A percentile compares a stretch with the other conserved stretches of the same genome.
These are phyloP conservation scores for Exophiala mesophila DNA, from an alignment of 2,329 filamentous ascomycete genomes.

Conservation along the genomic window DNA sequence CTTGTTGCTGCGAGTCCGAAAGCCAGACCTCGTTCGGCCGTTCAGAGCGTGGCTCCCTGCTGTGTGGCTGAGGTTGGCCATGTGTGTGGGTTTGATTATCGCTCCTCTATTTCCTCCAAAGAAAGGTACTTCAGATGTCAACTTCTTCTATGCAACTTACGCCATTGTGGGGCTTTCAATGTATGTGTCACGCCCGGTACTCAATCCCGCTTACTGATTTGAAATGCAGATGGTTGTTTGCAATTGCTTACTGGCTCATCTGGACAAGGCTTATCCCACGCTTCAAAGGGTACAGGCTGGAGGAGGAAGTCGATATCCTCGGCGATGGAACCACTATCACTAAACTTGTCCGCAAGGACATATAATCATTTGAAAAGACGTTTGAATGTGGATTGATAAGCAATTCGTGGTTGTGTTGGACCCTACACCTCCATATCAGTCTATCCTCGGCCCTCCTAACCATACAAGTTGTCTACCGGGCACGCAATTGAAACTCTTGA, in stretches of 20 bases:
- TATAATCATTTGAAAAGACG: slow-evolving; percentile 14
- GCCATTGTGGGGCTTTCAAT: slow-evolving; percentile 46
- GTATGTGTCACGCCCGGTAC: slow-evolving; percentile 31
- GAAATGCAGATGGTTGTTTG: slow-evolving; percentile 50
- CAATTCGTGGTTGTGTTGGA: slow-evolving; percentile 2
- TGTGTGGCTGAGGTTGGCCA: slow-evolving; percentile 50
- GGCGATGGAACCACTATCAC: slow-evolving; percentile 65
- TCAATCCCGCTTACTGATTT: slow-evolving; percentile 11
- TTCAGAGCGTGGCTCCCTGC: slow-evolving; percentile 62
- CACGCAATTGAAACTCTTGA: slow-evolving; percentile 14
- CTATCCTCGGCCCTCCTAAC: no score
- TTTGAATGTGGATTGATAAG: slow-evolving; percentile 20
- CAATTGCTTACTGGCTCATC: slow-evolving; percentile 62
- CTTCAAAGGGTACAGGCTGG: slow-evolving; percentile 56
- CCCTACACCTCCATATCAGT: no score
- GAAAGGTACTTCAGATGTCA: slow-evolving; percentile 42
- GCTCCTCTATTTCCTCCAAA: slow-evolving; percentile 60
- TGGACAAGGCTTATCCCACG: slow-evolving; percentile 60
- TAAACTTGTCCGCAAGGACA: slow-evolving; percentile 42
- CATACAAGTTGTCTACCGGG: slow-evolving; percentile 3
- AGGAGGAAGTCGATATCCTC: slow-evolving; percentile 57
- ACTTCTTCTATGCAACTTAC: slow-evolving; percentile 51
- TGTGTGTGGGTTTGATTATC: slow-evolving; percentile 53
- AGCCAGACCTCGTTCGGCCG: slow-evolving; percentile 57
- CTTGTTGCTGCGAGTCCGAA: slow-evolving; percentile 54